These are phyloP conservation scores for Leccinum fibrillosum DNA, from an alignment of 768 basidiomycete species.

Conservation along the genomic window DNA sequence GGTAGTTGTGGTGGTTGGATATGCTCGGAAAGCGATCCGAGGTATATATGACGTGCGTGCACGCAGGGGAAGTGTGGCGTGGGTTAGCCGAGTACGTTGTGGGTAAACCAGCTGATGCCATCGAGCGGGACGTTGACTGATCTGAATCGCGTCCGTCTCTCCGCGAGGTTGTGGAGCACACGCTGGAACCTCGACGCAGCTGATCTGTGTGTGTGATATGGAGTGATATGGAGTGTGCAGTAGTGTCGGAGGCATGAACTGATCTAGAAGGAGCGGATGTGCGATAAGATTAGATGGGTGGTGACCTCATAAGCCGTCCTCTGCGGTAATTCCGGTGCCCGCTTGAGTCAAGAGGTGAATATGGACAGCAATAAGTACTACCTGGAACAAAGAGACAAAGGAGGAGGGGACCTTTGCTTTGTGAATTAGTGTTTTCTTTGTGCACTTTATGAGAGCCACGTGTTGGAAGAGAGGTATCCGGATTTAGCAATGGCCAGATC, in stretches of 20 bases:
- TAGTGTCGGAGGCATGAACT: conserved; percentile 11
- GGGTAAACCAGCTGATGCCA: conserved; percentile 12
- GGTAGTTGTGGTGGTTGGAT: neutral
- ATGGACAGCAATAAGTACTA: neutral
- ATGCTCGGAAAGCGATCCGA: conserved; percentile 21
- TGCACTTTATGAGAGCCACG: conserved; percentile 18
- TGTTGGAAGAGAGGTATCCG: conserved; percentile 26
- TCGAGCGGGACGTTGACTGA: conserved; percentile 12
- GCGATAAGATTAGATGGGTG: conserved; percentile 32
- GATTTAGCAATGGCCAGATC: conserved; percentile 23
- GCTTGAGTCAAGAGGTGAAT: neutral
- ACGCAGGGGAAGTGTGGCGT: conserved; percentile 19
- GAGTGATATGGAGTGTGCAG: conserved; percentile 6
- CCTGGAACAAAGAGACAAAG: conserved; percentile 6
- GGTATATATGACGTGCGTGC: conserved; percentile 17
- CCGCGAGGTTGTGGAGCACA: conserved; percentile 29
- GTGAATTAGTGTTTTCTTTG: neutral
- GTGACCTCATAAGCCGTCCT: conserved; percentile 4
- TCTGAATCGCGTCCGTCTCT: conserved; percentile 11
- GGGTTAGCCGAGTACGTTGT: conserved; percentile 29
- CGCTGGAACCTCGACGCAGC: conserved; percentile 27
- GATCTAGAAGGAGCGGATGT: conserved; percentile 13
- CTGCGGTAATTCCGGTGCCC: neutral
- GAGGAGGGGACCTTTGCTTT: neutral
- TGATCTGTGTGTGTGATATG: conserved; percentile 21